Evolutionary conservation across 2,329 filamentous ascomycete species (phyloP).

Genomic region (Penicillium hordei): DNA sequence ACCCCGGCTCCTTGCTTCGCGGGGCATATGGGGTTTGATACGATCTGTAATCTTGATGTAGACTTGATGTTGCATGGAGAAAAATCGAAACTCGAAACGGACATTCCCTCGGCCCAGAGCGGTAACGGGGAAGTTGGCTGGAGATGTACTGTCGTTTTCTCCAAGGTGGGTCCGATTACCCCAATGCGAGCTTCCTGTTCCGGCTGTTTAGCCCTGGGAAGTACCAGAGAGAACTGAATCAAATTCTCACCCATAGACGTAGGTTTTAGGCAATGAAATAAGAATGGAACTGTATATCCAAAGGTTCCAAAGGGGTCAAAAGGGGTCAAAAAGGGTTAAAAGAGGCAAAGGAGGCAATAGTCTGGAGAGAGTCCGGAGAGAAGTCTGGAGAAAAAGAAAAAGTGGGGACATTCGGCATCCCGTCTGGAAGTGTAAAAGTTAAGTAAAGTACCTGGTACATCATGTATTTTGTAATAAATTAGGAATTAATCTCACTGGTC

Average conservation of each 20-base stretch:
- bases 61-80: constrained; percentile 18
- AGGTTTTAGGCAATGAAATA: not conserved
- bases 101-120: constrained; percentile 28
- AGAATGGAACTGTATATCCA: not conserved
- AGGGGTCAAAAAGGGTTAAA: not conserved
- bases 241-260: not conserved
- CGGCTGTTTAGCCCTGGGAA: not conserved
- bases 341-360: not conserved
- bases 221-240: not conserved
- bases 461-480: not conserved
- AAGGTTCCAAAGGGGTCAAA: not conserved
- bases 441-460: not conserved
- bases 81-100: constrained; percentile 25
- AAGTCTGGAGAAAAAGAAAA: not conserved
- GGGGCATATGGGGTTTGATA: constrained; percentile 17
- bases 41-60: not conserved
- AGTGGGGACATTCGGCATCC: not conserved
- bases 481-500: not conserved
- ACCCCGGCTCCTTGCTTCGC: constrained; percentile 30
- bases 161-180: constrained; percentile 21
- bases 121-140: constrained; percentile 10
- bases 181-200: constrained; percentile 21
- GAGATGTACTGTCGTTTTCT: constrained; percentile 1
- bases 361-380: not conserved
- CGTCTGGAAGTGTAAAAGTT: not conserved